phyloP scores from a whole-genome alignment of 441 rosid genomes.

The Manihot esculenta region DNA sequence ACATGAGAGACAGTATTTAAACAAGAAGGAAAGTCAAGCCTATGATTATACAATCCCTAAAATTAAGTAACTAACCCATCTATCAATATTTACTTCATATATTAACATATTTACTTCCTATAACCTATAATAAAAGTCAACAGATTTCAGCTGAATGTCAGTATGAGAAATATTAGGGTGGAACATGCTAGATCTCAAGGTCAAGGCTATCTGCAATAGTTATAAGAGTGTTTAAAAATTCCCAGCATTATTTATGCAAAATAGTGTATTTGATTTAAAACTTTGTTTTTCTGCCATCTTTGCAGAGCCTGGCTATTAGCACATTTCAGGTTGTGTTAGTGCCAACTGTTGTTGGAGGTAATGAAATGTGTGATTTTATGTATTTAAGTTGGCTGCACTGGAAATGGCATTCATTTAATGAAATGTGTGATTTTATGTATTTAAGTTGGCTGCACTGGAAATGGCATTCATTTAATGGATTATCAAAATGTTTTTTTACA shows the following conservation, averaged over 20 bases:
- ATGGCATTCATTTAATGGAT: conserved; percentile 10
- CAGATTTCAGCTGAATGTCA: neutral
- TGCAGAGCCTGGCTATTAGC: conserved; percentile 89
- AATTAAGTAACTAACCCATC: too few relatives aligned
- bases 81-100: too few relatives aligned
- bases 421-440: conserved; percentile 7
- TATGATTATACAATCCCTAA: too few relatives aligned
- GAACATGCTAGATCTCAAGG: neutral
- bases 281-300: conserved; percentile 13
- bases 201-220: neutral
- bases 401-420: conserved; percentile 35
- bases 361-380: conserved; percentile 13
- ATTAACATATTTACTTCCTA: too few relatives aligned
- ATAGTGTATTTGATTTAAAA: conserved; percentile 8
- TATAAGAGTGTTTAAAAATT: neutral
- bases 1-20: too few relatives aligned
- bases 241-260: neutral
- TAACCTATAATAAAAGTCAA: too few relatives aligned
- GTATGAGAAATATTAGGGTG: neutral
- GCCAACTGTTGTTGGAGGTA: conserved; percentile 86
- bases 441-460: conserved; percentile 10
- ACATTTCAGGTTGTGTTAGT: conserved; percentile 95
- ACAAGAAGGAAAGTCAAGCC: too few relatives aligned
- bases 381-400: conserved; percentile 12
- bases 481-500: neutral